Evolutionary conservation across 345 rosid species (phyloP).

Genomic region (Bruguiera parviflora): DNA sequence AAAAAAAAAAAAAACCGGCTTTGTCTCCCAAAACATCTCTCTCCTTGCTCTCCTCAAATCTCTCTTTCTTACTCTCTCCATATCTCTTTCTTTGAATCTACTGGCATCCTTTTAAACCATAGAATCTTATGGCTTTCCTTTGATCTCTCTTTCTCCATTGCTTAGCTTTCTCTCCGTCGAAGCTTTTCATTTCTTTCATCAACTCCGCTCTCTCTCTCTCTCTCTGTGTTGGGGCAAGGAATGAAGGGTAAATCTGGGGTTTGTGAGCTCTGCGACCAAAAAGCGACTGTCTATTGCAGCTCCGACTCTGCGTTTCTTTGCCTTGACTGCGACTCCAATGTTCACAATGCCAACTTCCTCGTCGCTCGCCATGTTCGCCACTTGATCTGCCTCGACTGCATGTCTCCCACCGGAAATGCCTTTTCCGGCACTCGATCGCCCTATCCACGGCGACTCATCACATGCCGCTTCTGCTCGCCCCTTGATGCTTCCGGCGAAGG

Average conservation of each 20-base stretch:
- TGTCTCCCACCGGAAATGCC: constrained; percentile 12
- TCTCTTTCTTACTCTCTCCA: background rate
- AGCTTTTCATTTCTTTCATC: background rate
- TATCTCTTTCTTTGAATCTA: background rate
- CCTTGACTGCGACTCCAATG: constrained; percentile 35
- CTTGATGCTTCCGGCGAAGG: background rate
- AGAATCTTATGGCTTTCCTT: background rate
- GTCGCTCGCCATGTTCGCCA: constrained; percentile 47
- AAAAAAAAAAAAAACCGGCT: background rate
- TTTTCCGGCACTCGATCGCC: constrained; percentile 14
- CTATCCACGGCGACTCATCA: background rate
- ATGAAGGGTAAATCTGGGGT: background rate
- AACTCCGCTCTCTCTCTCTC: background rate
- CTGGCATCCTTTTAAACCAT: background rate
- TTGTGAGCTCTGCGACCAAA: constrained; percentile 42
- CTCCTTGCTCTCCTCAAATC: background rate
- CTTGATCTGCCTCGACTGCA: constrained; percentile 26
- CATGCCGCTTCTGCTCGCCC: constrained; percentile 23
- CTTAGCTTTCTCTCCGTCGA: background rate
- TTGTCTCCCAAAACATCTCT: background rate
- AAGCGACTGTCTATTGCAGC: constrained; percentile 37
- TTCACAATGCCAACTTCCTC: constrained; percentile 50
- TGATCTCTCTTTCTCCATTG: background rate
- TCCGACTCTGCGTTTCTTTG: constrained; percentile 51
- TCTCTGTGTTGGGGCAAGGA: background rate